These are phyloP conservation scores for Cadophora gregata DNA, from an alignment of 2,329 filamentous ascomycete species.

Conservation along the genomic window DNA sequence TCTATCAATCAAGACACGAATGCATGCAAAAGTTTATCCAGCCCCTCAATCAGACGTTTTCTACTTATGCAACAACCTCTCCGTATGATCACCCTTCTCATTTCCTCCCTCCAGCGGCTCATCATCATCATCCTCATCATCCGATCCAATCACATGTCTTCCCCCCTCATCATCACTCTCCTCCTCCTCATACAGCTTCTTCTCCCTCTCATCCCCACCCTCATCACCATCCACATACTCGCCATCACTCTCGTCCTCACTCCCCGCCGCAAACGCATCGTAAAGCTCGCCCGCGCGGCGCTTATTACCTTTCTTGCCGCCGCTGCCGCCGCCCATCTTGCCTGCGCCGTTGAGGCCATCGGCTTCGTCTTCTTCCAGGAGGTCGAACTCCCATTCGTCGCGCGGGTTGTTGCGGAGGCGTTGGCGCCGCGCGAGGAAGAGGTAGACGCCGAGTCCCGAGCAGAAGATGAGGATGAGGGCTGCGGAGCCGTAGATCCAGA, in stretches of 20 bases:
- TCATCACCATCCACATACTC: constrained; percentile 52
- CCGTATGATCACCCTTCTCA: constrained; percentile 30
- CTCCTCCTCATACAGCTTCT: constrained; percentile 43
- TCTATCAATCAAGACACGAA: constrained; percentile 9
- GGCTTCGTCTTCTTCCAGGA: constrained; percentile 82
- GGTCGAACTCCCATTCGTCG: constrained; percentile 92
- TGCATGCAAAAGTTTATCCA: neutral
- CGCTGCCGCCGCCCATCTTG: too few species aligned
- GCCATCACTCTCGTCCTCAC: constrained; percentile 69
- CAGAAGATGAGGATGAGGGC: constrained; percentile 88
- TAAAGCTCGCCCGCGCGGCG: constrained; percentile 87
- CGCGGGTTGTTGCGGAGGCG: constrained; percentile 75
- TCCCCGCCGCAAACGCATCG: constrained; percentile 93
- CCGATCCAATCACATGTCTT: constrained; percentile 59
- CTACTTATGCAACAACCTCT: constrained; percentile 33
- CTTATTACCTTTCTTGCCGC: constrained; percentile 55
- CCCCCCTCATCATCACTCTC: constrained; percentile 49
- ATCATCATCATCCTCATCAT: constrained; percentile 49
- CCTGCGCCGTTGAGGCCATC: constrained; percentile 56
- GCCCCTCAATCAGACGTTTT: neutral
- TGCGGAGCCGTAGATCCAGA: constrained; percentile 91
- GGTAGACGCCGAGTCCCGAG: constrained; percentile 77
- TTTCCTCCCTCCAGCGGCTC: constrained; percentile 24
- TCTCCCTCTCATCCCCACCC: constrained; percentile 47
- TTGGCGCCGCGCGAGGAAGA: constrained; percentile 79